Conservation (phyloP, 352 stramenopile genomes). For the Globisporangium paddicum region DNA sequence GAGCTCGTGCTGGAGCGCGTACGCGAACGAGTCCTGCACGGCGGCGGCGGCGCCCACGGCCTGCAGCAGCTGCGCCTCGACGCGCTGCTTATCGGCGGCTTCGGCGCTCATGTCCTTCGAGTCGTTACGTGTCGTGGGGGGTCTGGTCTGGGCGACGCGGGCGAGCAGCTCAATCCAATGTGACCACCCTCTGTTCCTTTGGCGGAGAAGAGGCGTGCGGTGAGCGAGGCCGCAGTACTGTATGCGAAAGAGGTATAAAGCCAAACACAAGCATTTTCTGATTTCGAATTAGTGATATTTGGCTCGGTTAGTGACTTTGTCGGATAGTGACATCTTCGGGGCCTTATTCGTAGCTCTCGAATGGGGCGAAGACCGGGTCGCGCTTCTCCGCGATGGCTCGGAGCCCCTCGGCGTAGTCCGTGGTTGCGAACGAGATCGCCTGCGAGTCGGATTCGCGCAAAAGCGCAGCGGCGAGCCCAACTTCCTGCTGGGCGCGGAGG, state of each 20-base stretch:
- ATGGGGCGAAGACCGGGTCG: slow-evolving; percentile 43
- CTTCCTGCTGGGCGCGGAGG: slow-evolving; percentile 61
- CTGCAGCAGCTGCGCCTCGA: slow-evolving; percentile 66
- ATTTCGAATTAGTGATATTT: neutral
- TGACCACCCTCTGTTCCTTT: neutral
- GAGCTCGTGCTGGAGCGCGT: slow-evolving; percentile 63
- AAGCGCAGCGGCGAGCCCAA: slow-evolving; percentile 57
- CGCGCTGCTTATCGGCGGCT: slow-evolving; percentile 63
- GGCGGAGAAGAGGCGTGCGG: neutral
- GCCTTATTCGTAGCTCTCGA: slow-evolving; percentile 35
- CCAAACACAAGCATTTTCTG: slow-evolving; percentile 1
- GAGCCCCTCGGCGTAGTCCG: slow-evolving; percentile 80
- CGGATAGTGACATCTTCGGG: neutral
- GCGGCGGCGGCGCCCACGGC: slow-evolving; percentile 33
- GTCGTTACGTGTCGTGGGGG: no score
- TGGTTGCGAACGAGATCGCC: slow-evolving; percentile 70
- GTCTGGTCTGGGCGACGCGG: no score
- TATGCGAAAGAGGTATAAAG: neutral
- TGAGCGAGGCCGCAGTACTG: neutral
- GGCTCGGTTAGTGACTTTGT: no score
- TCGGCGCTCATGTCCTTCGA: slow-evolving; percentile 45
- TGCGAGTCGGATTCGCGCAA: slow-evolving; percentile 74
- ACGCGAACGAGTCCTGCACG: slow-evolving; percentile 83
- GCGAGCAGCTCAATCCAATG: slow-evolving; percentile 2
- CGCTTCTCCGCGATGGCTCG: slow-evolving; percentile 66